Conservation (phyloP, 192 early-diverging fungal genomes). For the Linnemannia exigua region DNA sequence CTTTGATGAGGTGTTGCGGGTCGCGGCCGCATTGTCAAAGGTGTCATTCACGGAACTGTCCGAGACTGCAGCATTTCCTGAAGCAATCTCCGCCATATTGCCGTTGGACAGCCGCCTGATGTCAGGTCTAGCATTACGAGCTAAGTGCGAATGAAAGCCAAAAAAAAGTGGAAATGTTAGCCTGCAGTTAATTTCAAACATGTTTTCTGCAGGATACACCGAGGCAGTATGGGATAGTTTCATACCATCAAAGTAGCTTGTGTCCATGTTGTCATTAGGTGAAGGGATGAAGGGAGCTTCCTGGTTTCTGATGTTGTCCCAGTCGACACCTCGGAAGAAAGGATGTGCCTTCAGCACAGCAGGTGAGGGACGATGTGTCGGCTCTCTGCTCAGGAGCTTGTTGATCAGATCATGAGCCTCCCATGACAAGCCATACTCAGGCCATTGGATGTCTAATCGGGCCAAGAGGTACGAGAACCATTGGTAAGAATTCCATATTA, state of each 20-base stretch:
- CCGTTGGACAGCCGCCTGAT: slow-evolving; percentile 81
- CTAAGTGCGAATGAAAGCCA: slow-evolving; percentile 9
- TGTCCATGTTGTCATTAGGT: slow-evolving; percentile 86
- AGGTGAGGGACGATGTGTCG: slow-evolving; percentile 73
- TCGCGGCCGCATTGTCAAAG: not conserved
- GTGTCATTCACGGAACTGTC: not conserved
- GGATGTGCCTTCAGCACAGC: slow-evolving; percentile 76
- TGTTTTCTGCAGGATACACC: not conserved
- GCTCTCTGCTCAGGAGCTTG: slow-evolving; percentile 81
- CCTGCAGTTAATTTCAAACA: not conserved
- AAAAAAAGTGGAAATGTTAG: not conserved
- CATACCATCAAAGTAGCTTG: slow-evolving; percentile 91
- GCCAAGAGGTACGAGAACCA: not conserved
- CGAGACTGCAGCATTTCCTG: slow-evolving; percentile 21
- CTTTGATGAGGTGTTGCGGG: not conserved
- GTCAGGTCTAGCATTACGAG: slow-evolving; percentile 83
- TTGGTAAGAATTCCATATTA: not conserved
- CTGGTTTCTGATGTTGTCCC: slow-evolving; percentile 81
- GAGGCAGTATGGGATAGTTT: not conserved
- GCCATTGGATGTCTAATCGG: slow-evolving; percentile 73
- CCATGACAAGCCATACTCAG: slow-evolving; percentile 69
- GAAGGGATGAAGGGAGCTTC: slow-evolving; percentile 89
- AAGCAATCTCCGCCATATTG: slow-evolving; percentile 63
- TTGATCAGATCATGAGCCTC: slow-evolving; percentile 82
- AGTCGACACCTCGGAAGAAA: slow-evolving; percentile 84